Evolutionary conservation across 2,329 filamentous ascomycete species (phyloP), one percentile per base, ranked within the genome.

Genomic region (Trematosphaeria pertusa): DNA sequence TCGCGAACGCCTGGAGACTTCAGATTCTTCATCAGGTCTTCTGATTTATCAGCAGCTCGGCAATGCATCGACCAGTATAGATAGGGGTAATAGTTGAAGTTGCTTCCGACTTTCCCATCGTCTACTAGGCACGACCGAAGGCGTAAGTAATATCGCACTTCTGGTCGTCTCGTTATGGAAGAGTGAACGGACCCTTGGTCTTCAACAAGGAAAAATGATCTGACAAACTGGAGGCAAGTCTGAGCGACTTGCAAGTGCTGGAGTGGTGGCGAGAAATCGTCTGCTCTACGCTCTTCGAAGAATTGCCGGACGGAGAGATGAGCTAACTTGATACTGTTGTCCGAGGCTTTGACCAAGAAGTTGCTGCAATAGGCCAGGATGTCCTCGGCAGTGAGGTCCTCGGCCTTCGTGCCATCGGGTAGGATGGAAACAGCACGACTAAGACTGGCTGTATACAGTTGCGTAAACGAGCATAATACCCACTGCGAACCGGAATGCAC

Each of bases 331-430:
- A 37, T 22, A 5, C 5, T 22, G 14, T 22, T 14, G 14, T 14
- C 15, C 17, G 19, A 22, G 9, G 18, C 19, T 14, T 18, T n/a
- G 10, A 37, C 14, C 5, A 37, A 5, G 18, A 37, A 37, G 35
- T 37, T 37, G 14, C 35, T 37, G 19, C 35, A 37, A 10, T 19
- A 37, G 19, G 14, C 35, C 15, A 37, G 35, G 9, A 37, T 21
- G 20, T 37, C 35, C 9, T 37, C 35, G 5, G 18, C 5, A 9
- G 35, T 37, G 14, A 37, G 8, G 19, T 19, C 15, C 14, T 37
- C 11, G 14, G 17, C 35, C 5, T 7, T 37, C 20, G 35, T 21
- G 5, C 35, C 35, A 22, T 37, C 35, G 35, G 35, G 35, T 12
- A 28, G 24, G 12, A 28, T 12, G 7, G 24, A 7, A 7, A 28